These are phyloP conservation scores for Pseudogymnoascus sp. DNA, from an alignment of 2,329 filamentous ascomycete species.

Conservation along the genomic window DNA sequence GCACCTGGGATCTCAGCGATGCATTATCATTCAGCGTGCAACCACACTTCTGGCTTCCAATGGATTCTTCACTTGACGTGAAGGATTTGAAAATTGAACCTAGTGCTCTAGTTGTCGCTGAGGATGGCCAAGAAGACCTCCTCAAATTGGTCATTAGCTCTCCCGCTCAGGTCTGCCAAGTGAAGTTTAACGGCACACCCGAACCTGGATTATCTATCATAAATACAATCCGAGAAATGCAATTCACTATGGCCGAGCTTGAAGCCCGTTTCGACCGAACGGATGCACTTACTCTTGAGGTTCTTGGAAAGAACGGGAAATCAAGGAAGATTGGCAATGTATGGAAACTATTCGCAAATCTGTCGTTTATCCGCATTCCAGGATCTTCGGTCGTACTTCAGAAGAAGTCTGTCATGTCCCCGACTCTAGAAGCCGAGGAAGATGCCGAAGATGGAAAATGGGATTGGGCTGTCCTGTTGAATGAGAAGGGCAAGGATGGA, in stretches of 20 bases:
- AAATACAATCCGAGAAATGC: constrained; percentile 16
- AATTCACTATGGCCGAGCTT: constrained; percentile 26
- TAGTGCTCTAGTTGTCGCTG: constrained; percentile 16
- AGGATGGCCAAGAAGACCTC: constrained; percentile 22
- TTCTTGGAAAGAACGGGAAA: constrained; percentile 38
- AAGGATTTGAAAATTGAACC: constrained; percentile 14
- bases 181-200: constrained; percentile 25
- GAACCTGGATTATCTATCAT: constrained; percentile 21
- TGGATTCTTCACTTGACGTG: constrained; percentile 41
- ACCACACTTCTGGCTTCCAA: constrained; percentile 60
- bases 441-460: constrained; percentile 4
- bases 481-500: constrained; percentile 14
- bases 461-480: constrained; percentile 31
- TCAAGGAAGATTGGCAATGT: constrained; percentile 28
- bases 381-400: constrained; percentile 33
- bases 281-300: constrained; percentile 28
- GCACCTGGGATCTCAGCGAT: constrained; percentile 62
- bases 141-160: constrained; percentile 22
- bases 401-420: constrained; percentile 24
- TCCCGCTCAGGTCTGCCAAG: constrained; percentile 24
- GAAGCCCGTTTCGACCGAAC: constrained; percentile 28
- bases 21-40: constrained; percentile 61
- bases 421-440: background rate
- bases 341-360: constrained; percentile 30
- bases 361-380: constrained; percentile 33